A percentile compares a stretch with the other conserved stretches of the same genome.
phyloP scores from a whole-genome alignment of 2,329 filamentous ascomycete genomes.

The Raffaelea albimanens region DNA sequence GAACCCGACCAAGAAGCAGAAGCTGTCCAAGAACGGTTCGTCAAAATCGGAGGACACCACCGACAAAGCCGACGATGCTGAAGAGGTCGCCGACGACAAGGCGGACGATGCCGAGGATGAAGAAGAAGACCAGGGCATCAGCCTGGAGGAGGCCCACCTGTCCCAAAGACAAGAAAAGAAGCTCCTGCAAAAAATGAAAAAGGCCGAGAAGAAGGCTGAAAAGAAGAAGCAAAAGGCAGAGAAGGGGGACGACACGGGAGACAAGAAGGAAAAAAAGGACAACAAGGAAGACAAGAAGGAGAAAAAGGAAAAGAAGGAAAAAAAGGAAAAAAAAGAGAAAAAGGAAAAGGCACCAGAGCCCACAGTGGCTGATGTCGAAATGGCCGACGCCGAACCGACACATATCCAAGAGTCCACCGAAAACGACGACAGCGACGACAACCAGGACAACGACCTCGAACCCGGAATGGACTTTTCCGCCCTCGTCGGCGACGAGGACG shows the following conservation, averaged over 20 bases:
- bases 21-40: slow-evolving; percentile 17
- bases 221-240: slow-evolving; percentile 31
- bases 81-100: slow-evolving; percentile 8
- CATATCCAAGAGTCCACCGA: no score
- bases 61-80: slow-evolving; percentile 6
- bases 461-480: background rate
- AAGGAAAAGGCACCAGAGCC: slow-evolving; percentile 24
- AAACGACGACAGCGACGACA: slow-evolving; percentile 17
- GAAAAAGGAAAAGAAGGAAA: slow-evolving; percentile 27
- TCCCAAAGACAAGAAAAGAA: slow-evolving; percentile 41
- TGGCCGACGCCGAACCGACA: background rate
- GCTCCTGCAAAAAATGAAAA: slow-evolving; percentile 40
- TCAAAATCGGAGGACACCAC: slow-evolving; percentile 13
- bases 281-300: slow-evolving; percentile 1
- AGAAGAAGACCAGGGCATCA: slow-evolving; percentile 12
- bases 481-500: background rate
- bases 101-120: slow-evolving; percentile 13
- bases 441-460: slow-evolving; percentile 12
- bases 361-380: slow-evolving; percentile 11
- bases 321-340: slow-evolving; percentile 38
- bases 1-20: slow-evolving; percentile 48
- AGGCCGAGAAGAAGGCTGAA: slow-evolving; percentile 38
- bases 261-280: background rate
- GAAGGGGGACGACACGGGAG: slow-evolving; percentile 28
- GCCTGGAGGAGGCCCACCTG: slow-evolving; percentile 15